These are phyloP conservation scores for Decorospora gaudefroyi DNA, from an alignment of 2,329 filamentous ascomycete species.

Conservation along the genomic window DNA sequence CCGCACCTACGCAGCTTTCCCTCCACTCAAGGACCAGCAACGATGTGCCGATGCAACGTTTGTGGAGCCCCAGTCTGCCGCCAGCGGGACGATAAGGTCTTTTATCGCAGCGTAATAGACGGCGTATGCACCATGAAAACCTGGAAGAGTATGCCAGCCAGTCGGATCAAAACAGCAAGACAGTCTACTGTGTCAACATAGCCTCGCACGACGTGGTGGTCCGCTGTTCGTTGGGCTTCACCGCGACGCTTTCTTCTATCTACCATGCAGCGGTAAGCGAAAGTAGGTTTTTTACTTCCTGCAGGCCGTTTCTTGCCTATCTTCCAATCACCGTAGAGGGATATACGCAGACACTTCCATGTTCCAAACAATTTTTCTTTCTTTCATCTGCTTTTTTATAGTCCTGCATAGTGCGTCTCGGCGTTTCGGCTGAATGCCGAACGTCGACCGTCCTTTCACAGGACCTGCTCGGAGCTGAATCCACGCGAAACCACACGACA, in stretches of 20 bases:
- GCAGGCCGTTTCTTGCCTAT: background rate
- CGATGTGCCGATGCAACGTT: conserved; percentile 26
- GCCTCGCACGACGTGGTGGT: conserved; percentile 28
- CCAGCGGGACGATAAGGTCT: conserved; percentile 28
- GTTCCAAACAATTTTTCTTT: background rate
- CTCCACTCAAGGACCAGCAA: conserved; percentile 23
- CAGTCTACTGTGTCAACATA: conserved; percentile 14
- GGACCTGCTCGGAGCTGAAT: background rate
- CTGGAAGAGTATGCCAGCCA: conserved; percentile 19
- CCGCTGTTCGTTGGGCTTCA: conserved; percentile 20
- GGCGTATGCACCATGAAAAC: conserved; percentile 28
- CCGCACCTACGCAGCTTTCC: conserved; percentile 23
- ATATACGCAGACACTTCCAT: conserved; percentile 1
- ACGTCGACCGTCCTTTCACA: background rate
- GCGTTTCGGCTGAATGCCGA: background rate
- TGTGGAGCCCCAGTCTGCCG: conserved; percentile 25
- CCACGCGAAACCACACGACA: background rate
- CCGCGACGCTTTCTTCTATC: background rate
- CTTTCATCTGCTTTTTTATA: conserved; percentile 1
- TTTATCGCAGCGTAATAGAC: conserved; percentile 31
- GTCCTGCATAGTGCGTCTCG: background rate
- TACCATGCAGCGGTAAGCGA: conserved; percentile 3
- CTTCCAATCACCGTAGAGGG: conserved; percentile 3
- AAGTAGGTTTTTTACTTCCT: background rate
- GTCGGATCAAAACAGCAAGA: conserved; percentile 9